Conservation (phyloP, 805 yeast genomes). For the Candida ipomoeae region DNA sequence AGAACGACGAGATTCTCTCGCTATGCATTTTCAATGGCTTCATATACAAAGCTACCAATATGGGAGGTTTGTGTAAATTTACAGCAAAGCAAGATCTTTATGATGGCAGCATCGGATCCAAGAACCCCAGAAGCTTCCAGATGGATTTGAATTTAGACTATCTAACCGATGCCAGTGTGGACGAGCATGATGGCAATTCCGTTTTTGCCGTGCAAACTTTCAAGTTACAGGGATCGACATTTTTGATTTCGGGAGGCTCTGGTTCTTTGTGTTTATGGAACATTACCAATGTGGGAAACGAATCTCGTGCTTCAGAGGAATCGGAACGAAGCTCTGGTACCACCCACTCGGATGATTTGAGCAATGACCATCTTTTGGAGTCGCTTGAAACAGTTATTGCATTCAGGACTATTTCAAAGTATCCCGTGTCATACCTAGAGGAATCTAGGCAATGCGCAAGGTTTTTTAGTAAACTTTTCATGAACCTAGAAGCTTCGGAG, state of each 20-base stretch:
- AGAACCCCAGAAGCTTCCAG: constrained; percentile 1
- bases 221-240: constrained; percentile 33
- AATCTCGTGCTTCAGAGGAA: constrained; percentile 9
- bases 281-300: constrained; percentile 25
- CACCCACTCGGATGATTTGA: constrained; percentile 17
- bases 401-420: constrained; percentile 74
- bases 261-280: constrained; percentile 74
- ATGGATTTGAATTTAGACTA: constrained; percentile 7
- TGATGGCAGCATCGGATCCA: constrained; percentile 3
- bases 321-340: background rate
- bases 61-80: constrained; percentile 36
- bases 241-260: constrained; percentile 68
- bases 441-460: constrained; percentile 87
- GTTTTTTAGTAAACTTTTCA: constrained; percentile 57
- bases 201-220: constrained; percentile 57
- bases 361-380: constrained; percentile 60
- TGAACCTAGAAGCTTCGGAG: constrained; percentile 63
- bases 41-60: constrained; percentile 58
- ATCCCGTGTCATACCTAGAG: constrained; percentile 61
- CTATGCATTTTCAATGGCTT: constrained; percentile 53
- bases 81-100: constrained; percentile 19
- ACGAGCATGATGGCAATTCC: constrained; percentile 19
- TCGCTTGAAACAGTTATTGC: constrained; percentile 60
- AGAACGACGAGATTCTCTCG: constrained; percentile 45
- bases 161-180: background rate